Evolutionary conservation across 2,329 filamentous ascomycete species (phyloP).

Genomic region (Atkinsonella texensis): DNA sequence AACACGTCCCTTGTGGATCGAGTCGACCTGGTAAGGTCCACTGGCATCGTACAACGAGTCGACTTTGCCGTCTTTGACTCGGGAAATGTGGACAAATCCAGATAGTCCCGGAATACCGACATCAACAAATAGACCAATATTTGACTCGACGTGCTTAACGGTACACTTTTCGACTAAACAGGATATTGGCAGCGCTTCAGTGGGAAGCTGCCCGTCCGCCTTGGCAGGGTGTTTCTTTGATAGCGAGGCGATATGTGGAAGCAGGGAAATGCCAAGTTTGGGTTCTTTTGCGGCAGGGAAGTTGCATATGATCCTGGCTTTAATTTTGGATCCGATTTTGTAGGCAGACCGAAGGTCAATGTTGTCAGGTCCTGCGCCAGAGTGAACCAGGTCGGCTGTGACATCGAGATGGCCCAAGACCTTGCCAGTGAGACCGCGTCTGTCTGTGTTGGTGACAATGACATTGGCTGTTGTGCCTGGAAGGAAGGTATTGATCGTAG

Average conservation of each 20-base stretch:
- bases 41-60: conserved; percentile 67
- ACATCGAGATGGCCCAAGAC: conserved; percentile 85
- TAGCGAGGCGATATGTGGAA: conserved; percentile 71
- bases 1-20: conserved; percentile 69
- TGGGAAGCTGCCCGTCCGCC: conserved; percentile 34
- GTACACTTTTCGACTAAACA: conserved; percentile 66
- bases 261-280: conserved; percentile 77
- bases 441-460: conserved; percentile 62
- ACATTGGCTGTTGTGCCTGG: conserved; percentile 87
- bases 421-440: conserved; percentile 73
- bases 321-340: conserved; percentile 73
- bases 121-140: conserved; percentile 70
- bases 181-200: conserved; percentile 55
- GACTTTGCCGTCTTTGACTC: conserved; percentile 79
- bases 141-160: conserved; percentile 66
- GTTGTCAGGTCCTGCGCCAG: conserved; percentile 58
- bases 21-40: conserved; percentile 67
- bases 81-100: conserved; percentile 93
- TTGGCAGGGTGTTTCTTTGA: conserved; percentile 27
- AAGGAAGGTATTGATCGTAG: conserved; percentile 79
- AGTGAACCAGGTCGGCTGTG: conserved; percentile 84
- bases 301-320: conserved; percentile 77
- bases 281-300: conserved; percentile 68
- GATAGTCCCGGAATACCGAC: conserved; percentile 50
- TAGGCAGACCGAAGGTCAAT: conserved; percentile 64